These are phyloP conservation scores for Cutaneotrichosporon sp. DNA, from an alignment of 1,284 basidiomycete species.

Conservation along the genomic window DNA sequence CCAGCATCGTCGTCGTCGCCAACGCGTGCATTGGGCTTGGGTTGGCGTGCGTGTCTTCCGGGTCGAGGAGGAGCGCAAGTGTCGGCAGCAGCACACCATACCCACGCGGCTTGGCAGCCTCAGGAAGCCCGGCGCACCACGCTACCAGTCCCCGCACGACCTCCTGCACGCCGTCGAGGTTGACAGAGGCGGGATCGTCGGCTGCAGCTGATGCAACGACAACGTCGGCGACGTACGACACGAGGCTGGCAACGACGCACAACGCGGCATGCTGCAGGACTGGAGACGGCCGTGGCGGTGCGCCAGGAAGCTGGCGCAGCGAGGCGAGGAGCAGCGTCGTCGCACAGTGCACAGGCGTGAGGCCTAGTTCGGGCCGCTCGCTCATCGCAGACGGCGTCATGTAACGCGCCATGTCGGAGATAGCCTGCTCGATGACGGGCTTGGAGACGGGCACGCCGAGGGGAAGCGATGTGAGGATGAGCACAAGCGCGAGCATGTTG, in stretches of 20 bases:
- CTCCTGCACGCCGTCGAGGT: conserved; percentile 60
- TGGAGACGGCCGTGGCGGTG: conserved; percentile 32
- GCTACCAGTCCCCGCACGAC: conserved; percentile 72
- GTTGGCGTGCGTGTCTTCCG: conserved; percentile 36
- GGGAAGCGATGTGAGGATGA: conserved; percentile 78
- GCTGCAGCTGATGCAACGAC: conserved; percentile 55
- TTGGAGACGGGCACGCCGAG: conserved; percentile 63
- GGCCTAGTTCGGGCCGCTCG: conserved; percentile 61
- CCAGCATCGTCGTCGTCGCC: conserved; percentile 68
- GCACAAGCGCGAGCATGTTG: conserved; percentile 78
- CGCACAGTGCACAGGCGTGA: conserved; percentile 84
- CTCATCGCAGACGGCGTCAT: conserved; percentile 54
- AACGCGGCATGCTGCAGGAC: conserved; percentile 68
- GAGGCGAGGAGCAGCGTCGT: conserved; percentile 69
- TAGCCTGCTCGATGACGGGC: conserved; percentile 75
- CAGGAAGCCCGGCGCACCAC: conserved; percentile 58
- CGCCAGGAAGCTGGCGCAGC: conserved; percentile 24
- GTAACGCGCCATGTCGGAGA: conserved; percentile 73
- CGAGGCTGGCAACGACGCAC: conserved; percentile 70
- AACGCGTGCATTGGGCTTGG: conserved; percentile 57
- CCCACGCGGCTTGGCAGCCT: conserved; percentile 61
- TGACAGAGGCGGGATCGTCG: conserved; percentile 51
- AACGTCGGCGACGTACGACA: conserved; percentile 69
- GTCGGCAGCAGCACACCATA: conserved; percentile 76
- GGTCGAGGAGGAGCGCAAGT: conserved; percentile 67